Conservation (phyloP, 176 grass and related monocot genomes). For the Carex parvula region DNA sequence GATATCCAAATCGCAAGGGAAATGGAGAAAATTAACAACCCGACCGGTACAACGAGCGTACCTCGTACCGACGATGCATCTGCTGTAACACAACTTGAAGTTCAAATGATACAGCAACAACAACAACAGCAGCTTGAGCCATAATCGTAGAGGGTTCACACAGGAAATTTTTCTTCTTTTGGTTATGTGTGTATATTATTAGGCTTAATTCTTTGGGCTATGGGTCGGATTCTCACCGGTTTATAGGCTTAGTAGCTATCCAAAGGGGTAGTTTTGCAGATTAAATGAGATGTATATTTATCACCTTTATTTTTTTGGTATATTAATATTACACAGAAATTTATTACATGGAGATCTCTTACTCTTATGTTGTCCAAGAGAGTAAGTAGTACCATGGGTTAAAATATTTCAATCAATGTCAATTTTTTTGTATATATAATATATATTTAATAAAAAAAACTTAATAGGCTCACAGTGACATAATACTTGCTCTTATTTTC, state of each 20-base stretch:
- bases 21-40: constrained; percentile 52
- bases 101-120: constrained; percentile 66
- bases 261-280: constrained; percentile 65
- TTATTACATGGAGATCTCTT: constrained; percentile 41
- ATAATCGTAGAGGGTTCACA: constrained; percentile 33
- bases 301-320: constrained; percentile 50
- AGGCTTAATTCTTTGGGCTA: constrained; percentile 81
- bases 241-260: constrained; percentile 50
- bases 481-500: not conserved
- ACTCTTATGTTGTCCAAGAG: constrained; percentile 15
- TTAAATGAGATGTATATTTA: constrained; percentile 51
- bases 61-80: not conserved
- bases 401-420: not conserved
- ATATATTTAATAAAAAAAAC: not conserved
- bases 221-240: constrained; percentile 42
- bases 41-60: not conserved
- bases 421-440: constrained; percentile 18
- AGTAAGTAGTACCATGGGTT: not conserved
- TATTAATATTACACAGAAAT: constrained; percentile 47
- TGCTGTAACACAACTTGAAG: constrained; percentile 34
- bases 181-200: constrained; percentile 50
- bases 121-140: constrained; percentile 6
- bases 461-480: not conserved
- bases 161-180: constrained; percentile 46
- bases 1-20: constrained; percentile 93